A percentile compares a stretch with the other conserved stretches of the same genome.
Evolutionary conservation across 768 basidiomycete genomes (phyloP).

Genomic region (Leccinellum luteum): DNA sequence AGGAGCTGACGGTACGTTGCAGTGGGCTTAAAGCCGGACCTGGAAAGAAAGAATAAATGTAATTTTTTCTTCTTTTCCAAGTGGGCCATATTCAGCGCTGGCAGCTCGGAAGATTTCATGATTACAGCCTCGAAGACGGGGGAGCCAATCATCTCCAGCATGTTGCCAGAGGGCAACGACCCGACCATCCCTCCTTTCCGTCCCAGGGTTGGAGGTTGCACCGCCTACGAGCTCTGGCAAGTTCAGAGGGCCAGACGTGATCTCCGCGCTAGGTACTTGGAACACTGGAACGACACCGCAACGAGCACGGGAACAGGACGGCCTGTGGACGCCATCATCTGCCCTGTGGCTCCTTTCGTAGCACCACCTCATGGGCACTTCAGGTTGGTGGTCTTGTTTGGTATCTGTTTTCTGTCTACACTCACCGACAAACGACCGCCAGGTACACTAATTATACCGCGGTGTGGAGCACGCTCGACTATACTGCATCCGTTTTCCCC

Average conservation of each 20-base stretch:
- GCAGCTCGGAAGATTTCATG: slow-evolving; percentile 45
- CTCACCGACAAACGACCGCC: not conserved
- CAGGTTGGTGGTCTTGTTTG: slow-evolving; percentile 34
- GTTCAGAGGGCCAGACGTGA: slow-evolving; percentile 46
- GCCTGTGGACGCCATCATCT: slow-evolving; percentile 74
- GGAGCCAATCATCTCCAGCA: slow-evolving; percentile 54
- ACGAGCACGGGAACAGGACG: slow-evolving; percentile 59
- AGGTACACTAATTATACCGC: slow-evolving; percentile 54
- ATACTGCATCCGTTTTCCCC: slow-evolving; percentile 58
- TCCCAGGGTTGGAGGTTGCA: slow-evolving; percentile 28
- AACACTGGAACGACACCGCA: slow-evolving; percentile 58
- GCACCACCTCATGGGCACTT: slow-evolving; percentile 65
- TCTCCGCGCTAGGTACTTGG: slow-evolving; percentile 55
- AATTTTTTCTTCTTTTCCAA: slow-evolving; percentile 20
- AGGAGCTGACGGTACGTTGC: slow-evolving; percentile 38
- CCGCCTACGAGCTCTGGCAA: slow-evolving; percentile 68
- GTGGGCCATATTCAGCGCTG: slow-evolving; percentile 46
- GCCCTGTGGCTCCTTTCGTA: slow-evolving; percentile 56
- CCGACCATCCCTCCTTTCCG: slow-evolving; percentile 24
- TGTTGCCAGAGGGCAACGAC: slow-evolving; percentile 36
- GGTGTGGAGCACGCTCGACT: slow-evolving; percentile 68
- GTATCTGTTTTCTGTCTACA: not conserved
- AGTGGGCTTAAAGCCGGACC: slow-evolving; percentile 6
- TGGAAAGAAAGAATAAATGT: not conserved
- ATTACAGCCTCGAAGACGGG: slow-evolving; percentile 38